These are phyloP conservation scores for Hammondia hammondi DNA, from an alignment of 169 alveolate species.

Conservation along the genomic window DNA sequence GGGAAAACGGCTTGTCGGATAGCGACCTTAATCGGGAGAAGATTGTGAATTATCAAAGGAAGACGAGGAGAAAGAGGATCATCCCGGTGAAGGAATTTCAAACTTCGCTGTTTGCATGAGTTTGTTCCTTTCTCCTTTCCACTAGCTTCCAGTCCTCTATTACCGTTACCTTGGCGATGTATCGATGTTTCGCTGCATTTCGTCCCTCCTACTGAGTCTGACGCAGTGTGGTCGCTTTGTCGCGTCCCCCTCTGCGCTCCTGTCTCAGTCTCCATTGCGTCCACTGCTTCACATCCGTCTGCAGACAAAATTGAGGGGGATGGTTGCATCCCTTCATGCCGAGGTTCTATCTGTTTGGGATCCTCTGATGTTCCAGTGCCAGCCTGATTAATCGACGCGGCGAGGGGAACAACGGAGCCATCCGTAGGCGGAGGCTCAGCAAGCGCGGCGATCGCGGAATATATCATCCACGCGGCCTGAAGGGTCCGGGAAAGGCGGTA, in stretches of 20 bases:
- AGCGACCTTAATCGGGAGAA: not conserved
- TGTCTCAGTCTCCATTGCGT: not conserved
- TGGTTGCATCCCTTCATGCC: too few species aligned
- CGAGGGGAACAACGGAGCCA: not conserved
- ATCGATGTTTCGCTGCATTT: too few species aligned
- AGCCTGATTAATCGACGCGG: not conserved
- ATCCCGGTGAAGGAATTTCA: not conserved
- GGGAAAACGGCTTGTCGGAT: not conserved
- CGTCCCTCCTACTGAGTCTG: too few species aligned
- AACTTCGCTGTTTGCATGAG: not conserved
- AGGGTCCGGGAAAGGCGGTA: not conserved
- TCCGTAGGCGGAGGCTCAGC: not conserved
- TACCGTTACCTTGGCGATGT: too few species aligned
- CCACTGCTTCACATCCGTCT: not conserved
- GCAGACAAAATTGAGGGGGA: not conserved
- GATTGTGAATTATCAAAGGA: not conserved
- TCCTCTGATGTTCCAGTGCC: not conserved
- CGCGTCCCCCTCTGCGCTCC: not conserved
- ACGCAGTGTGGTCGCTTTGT: too few species aligned
- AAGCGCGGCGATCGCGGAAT: not conserved
- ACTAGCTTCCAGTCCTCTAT: too few species aligned
- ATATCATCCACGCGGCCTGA: slow-evolving; percentile 2
- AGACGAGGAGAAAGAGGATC: not conserved
- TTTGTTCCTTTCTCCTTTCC: too few species aligned
- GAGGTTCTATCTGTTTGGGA: not conserved